Percentiles rank a stretch among this genome's conserved stretches.
phyloP scores from a whole-genome alignment of 305 asterid species.

The Plantago lanceolata region DNA sequence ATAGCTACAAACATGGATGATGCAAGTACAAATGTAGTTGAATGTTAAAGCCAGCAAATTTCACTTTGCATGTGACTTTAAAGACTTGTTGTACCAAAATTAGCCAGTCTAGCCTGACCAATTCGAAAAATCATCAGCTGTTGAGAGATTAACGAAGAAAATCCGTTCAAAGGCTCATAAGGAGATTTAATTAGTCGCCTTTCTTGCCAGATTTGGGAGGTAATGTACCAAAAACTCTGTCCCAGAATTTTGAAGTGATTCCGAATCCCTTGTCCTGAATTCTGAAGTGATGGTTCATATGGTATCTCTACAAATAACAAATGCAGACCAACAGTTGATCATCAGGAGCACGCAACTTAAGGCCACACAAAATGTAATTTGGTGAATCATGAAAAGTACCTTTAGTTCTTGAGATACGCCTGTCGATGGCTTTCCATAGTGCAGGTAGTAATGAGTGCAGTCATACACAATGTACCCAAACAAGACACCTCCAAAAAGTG shows the following conservation, averaged over 20 bases:
- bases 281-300: conserved; percentile 75
- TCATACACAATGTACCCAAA: conserved; percentile 71
- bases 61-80: neutral
- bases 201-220: conserved; percentile 43
- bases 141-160: neutral
- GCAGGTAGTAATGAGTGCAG: conserved; percentile 75
- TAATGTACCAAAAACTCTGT: conserved; percentile 61
- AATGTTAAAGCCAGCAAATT: too few relatives aligned
- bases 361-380: neutral
- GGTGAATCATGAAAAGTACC: conserved; percentile 29
- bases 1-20: too few relatives aligned
- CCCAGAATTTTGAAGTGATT: conserved; percentile 76
- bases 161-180: neutral
- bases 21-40: too few relatives aligned
- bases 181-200: conserved; percentile 23
- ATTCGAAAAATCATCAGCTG: conserved; percentile 14
- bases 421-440: conserved; percentile 61
- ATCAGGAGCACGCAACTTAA: neutral
- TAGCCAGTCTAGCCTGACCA: conserved; percentile 19
- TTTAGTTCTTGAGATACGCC: conserved; percentile 52
- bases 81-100: conserved; percentile 4
- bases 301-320: conserved; percentile 45
- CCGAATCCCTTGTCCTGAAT: conserved; percentile 71
- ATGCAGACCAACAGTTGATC: neutral
- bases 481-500: conserved; percentile 57